Percentiles rank a stretch among this genome's conserved stretches.
These are phyloP conservation scores for Apophysomyces trapeziformis DNA, from an alignment of 371 early-diverging fungal genomes.

Conservation along the genomic window DNA sequence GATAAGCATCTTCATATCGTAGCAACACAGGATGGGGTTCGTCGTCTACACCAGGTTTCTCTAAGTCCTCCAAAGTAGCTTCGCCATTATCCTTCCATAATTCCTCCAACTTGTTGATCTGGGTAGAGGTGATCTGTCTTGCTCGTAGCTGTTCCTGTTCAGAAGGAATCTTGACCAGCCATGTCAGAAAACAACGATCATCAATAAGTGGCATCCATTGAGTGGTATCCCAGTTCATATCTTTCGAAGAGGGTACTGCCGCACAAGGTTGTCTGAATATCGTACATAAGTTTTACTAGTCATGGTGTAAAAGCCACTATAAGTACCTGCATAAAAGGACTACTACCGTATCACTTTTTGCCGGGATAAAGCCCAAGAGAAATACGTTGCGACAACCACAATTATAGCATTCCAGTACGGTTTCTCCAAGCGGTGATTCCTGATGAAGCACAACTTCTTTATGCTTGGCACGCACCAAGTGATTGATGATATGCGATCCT, in stretches of 20 bases:
- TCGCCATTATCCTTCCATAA: conserved; percentile 86
- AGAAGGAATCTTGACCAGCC: conserved; percentile 93
- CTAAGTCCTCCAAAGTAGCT: conserved; percentile 84
- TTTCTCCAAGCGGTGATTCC: conserved; percentile 91
- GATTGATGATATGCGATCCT: conserved; percentile 96
- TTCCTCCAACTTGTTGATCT: conserved; percentile 91
- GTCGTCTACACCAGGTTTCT: conserved; percentile 84
- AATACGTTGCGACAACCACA: conserved; percentile 97
- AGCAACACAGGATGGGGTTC: conserved; percentile 86
- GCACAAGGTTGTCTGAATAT: conserved; percentile 87
- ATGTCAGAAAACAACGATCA: conserved; percentile 90
- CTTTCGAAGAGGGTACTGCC: conserved; percentile 85
- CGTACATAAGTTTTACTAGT: too few species aligned
- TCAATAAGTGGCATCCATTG: conserved; percentile 98
- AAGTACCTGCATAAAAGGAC: conserved; percentile 92
- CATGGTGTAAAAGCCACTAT: not conserved
- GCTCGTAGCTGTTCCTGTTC: conserved; percentile 88
- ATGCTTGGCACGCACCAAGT: conserved; percentile 94
- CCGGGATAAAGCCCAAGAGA: conserved; percentile 97
- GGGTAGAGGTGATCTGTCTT: conserved; percentile 81
- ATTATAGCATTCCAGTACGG: conserved; percentile 95
- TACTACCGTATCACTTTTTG: conserved; percentile 96
- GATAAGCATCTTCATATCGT: conserved; percentile 94
- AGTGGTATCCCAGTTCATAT: conserved; percentile 94
- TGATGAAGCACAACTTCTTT: conserved; percentile 93